These are phyloP conservation scores for Protomyces inouyei DNA, from an alignment of 1,139 yeast genomes.

Conservation along the genomic window DNA sequence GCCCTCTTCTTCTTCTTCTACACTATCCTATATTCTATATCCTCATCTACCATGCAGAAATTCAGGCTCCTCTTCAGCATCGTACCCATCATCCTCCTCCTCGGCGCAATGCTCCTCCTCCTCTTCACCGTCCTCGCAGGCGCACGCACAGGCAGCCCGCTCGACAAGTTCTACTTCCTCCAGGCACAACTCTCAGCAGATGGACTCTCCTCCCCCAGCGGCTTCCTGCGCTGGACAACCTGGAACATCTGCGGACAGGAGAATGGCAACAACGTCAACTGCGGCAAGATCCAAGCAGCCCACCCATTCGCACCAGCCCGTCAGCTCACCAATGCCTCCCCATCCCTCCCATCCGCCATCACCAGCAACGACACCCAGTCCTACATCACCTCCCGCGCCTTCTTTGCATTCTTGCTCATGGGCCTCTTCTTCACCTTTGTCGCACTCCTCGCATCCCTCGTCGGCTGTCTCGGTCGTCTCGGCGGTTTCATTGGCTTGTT, in stretches of 20 bases:
- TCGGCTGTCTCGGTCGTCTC: slow-evolving; percentile 13
- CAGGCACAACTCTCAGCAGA: slow-evolving; percentile 61
- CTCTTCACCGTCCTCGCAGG: slow-evolving; percentile 66
- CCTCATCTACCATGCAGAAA: too few relatives aligned
- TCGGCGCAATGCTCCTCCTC: slow-evolving; percentile 47
- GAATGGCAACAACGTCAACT: slow-evolving; percentile 45
- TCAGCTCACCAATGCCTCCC: slow-evolving; percentile 46
- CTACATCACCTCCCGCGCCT: slow-evolving; percentile 61
- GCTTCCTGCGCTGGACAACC: slow-evolving; percentile 63
- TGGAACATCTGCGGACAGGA: slow-evolving; percentile 57
- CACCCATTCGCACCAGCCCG: slow-evolving; percentile 62
- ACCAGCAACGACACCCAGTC: slow-evolving; percentile 47
- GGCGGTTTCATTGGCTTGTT: slow-evolving; percentile 7
- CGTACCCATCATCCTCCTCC: slow-evolving; percentile 13
- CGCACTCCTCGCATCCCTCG: slow-evolving; percentile 45
- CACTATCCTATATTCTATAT: too few relatives aligned
- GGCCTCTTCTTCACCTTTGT: slow-evolving; percentile 54
- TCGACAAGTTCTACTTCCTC: slow-evolving; percentile 63
- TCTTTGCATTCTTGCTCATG: slow-evolving; percentile 62
- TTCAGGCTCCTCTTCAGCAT: slow-evolving; percentile 18
- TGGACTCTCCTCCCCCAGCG: slow-evolving; percentile 41
- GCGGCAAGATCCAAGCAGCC: slow-evolving; percentile 52
- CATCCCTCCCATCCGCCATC: slow-evolving; percentile 50
- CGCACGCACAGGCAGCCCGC: slow-evolving; percentile 46
- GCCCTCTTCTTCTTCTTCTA: neutral